These are phyloP conservation scores for Neurospora crassa DNA, from an alignment of 2,329 filamentous ascomycete genomes.

Conservation along the genomic window DNA sequence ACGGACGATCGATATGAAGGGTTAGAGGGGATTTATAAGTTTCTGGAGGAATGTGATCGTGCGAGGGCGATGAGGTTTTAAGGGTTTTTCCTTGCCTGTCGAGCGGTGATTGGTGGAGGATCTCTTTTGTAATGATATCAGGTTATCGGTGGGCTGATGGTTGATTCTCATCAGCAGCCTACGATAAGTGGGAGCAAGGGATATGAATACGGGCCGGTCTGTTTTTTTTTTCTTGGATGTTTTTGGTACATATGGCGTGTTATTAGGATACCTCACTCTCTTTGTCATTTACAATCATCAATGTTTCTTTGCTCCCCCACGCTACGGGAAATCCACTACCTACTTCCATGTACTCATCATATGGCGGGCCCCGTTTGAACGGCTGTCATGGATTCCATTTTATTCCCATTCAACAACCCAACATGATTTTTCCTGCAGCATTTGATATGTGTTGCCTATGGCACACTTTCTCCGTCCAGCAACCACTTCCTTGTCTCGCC, in stretches of 20 bases:
- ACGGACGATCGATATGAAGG: conserved; percentile 44
- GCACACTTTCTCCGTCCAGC: background rate
- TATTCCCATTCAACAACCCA: background rate
- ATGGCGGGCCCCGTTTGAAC: background rate
- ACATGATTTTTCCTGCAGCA: background rate
- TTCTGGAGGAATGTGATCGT: conserved; percentile 48
- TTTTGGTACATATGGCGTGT: background rate
- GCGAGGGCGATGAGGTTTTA: conserved; percentile 10
- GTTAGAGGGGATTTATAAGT: conserved; percentile 47
- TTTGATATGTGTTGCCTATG: background rate
- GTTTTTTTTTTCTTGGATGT: background rate
- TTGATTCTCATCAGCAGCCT: background rate
- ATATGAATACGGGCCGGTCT: background rate
- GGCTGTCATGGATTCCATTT: background rate
- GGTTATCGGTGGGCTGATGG: background rate
- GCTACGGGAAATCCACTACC: background rate
- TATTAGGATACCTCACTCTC: background rate
- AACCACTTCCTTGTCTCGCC: background rate
- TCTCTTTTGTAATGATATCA: background rate
- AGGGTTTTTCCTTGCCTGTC: background rate
- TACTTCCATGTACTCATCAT: background rate
- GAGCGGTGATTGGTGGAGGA: background rate
- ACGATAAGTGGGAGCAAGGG: background rate
- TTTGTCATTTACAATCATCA: background rate
- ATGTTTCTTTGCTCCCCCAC: background rate